phyloP scores from a whole-genome alignment of 2,329 filamentous ascomycete genomes.

The Ophiostoma sp. region DNA sequence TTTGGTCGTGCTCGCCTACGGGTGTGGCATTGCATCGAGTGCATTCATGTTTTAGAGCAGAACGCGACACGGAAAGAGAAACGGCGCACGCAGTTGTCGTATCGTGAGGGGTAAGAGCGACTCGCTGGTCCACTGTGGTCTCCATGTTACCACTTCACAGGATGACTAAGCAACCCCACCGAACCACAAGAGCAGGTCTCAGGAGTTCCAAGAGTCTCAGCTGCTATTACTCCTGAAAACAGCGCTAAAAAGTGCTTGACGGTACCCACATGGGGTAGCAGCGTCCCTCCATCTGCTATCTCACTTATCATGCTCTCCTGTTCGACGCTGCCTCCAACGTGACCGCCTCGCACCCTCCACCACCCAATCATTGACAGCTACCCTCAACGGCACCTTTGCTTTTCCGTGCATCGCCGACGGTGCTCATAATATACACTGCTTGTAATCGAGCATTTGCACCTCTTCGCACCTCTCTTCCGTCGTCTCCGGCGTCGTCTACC shows the following conservation, averaged over 20 bases:
- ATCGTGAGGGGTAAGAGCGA: constrained; percentile 8
- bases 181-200: background rate
- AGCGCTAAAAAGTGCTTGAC: constrained; percentile 18
- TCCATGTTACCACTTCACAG: background rate
- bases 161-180: constrained; percentile 3
- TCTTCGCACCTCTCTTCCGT: background rate
- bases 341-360: constrained; percentile 18
- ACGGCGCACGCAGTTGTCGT: background rate
- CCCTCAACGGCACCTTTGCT: background rate
- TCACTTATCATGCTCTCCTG: constrained; percentile 14
- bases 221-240: background rate
- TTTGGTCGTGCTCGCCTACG: background rate
- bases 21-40: background rate
- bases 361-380: constrained; percentile 13
- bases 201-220: background rate
- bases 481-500: background rate
- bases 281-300: constrained; percentile 7
- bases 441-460: background rate
- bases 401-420: background rate
- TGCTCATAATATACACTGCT: background rate
- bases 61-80: background rate
- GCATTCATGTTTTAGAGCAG: background rate
- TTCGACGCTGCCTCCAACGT: constrained; percentile 10
- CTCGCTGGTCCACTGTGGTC: background rate
- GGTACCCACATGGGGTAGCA: constrained; percentile 19